phyloP scores from a whole-genome alignment of 371 early-diverging fungal genomes.

The Coemansia linderi region DNA sequence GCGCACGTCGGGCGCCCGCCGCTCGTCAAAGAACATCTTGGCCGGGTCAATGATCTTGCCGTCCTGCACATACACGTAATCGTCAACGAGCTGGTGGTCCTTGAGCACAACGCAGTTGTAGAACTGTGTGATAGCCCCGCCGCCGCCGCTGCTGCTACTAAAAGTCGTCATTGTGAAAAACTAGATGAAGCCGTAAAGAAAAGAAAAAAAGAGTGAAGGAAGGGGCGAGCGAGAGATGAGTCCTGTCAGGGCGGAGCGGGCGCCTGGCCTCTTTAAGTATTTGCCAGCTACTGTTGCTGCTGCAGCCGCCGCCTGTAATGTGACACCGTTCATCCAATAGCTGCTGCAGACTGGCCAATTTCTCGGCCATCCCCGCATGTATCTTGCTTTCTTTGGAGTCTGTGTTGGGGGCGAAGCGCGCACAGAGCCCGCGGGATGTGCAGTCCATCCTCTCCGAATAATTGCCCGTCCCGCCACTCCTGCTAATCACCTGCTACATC shows the following conservation, averaged over 20 bases:
- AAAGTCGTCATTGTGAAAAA: slow-evolving; percentile 6
- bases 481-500: background rate
- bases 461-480: background rate
- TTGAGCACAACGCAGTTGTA: slow-evolving; percentile 74
- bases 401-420: background rate
- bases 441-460: background rate
- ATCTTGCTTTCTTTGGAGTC: background rate
- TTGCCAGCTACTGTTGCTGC: slow-evolving; percentile 2
- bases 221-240: background rate
- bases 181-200: background rate
- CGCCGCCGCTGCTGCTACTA: slow-evolving; percentile 2
- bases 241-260: slow-evolving; percentile 5
- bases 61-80: slow-evolving; percentile 74
- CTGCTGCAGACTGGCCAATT: slow-evolving; percentile 2
- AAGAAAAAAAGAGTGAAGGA: background rate
- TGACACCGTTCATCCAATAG: background rate
- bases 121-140: slow-evolving; percentile 66
- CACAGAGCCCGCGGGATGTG: background rate
- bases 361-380: slow-evolving; percentile 3
- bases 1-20: slow-evolving; percentile 67
- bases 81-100: slow-evolving; percentile 71
- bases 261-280: slow-evolving; percentile 13
- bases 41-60: slow-evolving; percentile 81
- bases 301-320: background rate
- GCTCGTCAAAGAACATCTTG: slow-evolving; percentile 68